A percentile compares a stretch with the other conserved stretches of the same genome.
Evolutionary conservation across 2,329 filamentous ascomycete species (phyloP).

Genomic region (Mariannaea sp.): DNA sequence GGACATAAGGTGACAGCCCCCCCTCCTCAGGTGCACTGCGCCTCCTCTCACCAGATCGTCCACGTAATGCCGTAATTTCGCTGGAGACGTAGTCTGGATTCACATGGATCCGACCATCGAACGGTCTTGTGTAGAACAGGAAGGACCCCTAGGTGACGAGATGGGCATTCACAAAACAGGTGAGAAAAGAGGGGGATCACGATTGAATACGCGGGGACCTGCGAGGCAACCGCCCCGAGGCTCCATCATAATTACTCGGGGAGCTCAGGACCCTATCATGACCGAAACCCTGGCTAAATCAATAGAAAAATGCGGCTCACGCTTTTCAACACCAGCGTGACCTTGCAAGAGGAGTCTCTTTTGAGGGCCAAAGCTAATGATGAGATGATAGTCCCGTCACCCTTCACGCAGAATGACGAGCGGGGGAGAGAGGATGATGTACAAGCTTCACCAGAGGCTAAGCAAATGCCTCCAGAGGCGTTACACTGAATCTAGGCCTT

Average conservation of each 20-base stretch:
- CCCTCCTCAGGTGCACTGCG: background rate
- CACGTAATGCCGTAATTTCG: constrained; percentile 5
- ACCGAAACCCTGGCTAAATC: constrained; percentile 1
- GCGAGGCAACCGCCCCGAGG: constrained; percentile 7
- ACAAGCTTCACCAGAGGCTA: background rate
- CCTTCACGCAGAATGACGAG: background rate
- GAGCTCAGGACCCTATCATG: too few relatives aligned
- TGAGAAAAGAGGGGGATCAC: background rate
- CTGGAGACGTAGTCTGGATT: background rate
- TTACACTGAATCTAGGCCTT: too few relatives aligned
- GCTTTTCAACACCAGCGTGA: background rate
- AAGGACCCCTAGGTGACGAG: background rate
- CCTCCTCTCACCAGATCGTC: background rate
- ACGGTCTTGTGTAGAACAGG: background rate
- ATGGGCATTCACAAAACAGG: background rate
- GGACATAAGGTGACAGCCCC: background rate
- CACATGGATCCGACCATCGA: background rate
- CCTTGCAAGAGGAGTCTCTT: background rate
- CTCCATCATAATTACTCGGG: too few relatives aligned
- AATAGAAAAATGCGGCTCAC: background rate
- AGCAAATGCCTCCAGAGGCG: background rate
- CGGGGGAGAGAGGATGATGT: background rate
- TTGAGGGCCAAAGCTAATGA: constrained; percentile 6
- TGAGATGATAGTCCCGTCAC: constrained; percentile 8
- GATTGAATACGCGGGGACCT: constrained; percentile 10